These are phyloP conservation scores for Melampsora larici-populina DNA, from an alignment of 1,284 basidiomycete genomes.

Conservation along the genomic window DNA sequence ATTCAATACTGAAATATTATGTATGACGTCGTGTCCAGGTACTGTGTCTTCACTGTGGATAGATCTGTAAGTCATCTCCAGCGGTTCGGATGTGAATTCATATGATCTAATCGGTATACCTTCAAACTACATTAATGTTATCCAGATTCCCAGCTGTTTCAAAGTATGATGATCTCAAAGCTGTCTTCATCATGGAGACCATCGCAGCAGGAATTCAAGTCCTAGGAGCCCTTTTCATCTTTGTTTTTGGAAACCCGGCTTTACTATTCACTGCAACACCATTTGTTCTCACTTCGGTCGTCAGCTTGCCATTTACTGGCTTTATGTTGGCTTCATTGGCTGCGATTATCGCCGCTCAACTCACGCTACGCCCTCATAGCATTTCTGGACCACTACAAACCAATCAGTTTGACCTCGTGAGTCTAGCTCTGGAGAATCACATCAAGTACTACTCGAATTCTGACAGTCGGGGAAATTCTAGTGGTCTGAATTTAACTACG, in stretches of 20 bases:
- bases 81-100: background rate
- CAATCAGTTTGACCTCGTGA: conserved; percentile 25
- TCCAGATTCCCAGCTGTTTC: conserved; percentile 24
- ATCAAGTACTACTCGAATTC: background rate
- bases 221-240: conserved; percentile 19
- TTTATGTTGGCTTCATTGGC: conserved; percentile 27
- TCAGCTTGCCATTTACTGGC: conserved; percentile 16
- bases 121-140: background rate
- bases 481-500: conserved; percentile 31
- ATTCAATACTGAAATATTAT: too few species aligned
- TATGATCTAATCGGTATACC: background rate
- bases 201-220: conserved; percentile 21
- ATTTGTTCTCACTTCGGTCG: conserved; percentile 15
- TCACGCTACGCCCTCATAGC: background rate
- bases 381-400: conserved; percentile 11
- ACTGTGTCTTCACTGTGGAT: conserved; percentile 32
- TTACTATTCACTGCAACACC: conserved; percentile 24
- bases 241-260: conserved; percentile 6
- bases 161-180: conserved; percentile 15
- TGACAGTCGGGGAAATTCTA: background rate
- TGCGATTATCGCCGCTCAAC: conserved; percentile 10
- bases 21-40: conserved; percentile 1
- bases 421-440: background rate
- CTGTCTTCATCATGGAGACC: background rate
- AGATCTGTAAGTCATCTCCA: conserved; percentile 24